Conservation (phyloP, 2,329 filamentous ascomycete species). For the Colletotrichum sp. region DNA sequence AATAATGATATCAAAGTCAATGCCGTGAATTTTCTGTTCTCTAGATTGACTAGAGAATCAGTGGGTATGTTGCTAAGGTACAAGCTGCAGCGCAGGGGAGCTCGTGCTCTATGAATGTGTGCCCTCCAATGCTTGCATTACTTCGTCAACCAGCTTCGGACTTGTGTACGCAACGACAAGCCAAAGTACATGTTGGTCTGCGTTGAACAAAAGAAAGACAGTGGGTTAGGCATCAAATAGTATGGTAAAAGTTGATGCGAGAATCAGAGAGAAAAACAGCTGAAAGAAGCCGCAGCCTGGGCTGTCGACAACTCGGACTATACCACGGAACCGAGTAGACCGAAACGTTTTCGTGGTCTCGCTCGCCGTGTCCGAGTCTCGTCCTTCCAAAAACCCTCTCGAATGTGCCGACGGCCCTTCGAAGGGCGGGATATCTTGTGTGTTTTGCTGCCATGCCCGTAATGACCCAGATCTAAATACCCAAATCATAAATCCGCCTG, state of each 20-base stretch:
- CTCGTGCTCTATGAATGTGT: not conserved
- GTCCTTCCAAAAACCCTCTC: not conserved
- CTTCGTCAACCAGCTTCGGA: not conserved
- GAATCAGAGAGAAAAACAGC: not conserved
- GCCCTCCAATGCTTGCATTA: constrained; percentile 1
- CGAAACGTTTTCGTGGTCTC: not conserved
- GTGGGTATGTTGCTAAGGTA: constrained; percentile 17
- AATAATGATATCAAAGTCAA: not conserved
- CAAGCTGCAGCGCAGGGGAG: not conserved
- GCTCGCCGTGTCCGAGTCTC: not conserved
- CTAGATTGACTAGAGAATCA: not conserved
- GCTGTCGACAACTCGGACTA: not conserved
- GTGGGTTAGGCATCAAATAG: not conserved
- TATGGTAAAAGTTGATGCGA: constrained; percentile 10
- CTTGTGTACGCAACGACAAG: not conserved
- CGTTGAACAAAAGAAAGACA: constrained; percentile 13
- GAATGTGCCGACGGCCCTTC: not conserved
- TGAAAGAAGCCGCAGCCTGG: not conserved
- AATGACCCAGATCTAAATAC: constrained; percentile 15
- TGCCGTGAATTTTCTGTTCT: not conserved
- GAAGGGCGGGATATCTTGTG: constrained; percentile 14
- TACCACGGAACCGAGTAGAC: not conserved
- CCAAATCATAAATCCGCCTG: constrained; percentile 16
- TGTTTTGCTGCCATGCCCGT: constrained; percentile 18
- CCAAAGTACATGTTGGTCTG: not conserved